Conservation (phyloP, 106 monocot genomes). For the Dendrobium chrysotoxum region DNA sequence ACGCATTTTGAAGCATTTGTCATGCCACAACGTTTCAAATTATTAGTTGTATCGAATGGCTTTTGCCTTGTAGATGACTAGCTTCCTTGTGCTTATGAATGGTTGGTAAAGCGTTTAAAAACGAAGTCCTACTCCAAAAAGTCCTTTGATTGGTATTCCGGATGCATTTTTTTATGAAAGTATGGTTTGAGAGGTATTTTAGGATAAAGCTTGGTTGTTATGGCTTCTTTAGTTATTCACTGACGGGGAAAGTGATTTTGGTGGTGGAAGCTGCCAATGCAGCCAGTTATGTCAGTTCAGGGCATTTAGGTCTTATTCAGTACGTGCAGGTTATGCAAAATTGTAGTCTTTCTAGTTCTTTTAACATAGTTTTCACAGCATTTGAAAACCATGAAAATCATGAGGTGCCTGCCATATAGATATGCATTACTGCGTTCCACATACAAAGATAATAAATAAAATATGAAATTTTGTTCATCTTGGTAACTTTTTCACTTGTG, state of each 20-base stretch:
- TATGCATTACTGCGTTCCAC: neutral
- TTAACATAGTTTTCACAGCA: neutral
- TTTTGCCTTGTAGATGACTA: too few relatives aligned
- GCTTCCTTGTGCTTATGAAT: too few relatives aligned
- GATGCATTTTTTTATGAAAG: neutral
- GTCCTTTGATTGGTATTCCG: neutral
- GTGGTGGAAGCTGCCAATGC: neutral
- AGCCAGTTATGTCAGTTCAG: neutral
- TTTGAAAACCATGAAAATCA: neutral
- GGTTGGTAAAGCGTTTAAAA: too few relatives aligned
- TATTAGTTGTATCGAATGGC: too few relatives aligned
- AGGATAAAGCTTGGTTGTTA: neutral
- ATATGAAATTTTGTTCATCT: neutral
- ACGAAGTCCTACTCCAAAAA: too few relatives aligned
- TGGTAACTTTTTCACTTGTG: neutral
- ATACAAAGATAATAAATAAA: neutral
- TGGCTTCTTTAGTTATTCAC: neutral
- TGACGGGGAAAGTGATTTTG: neutral
- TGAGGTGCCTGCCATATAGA: neutral
- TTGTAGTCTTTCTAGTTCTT: neutral
- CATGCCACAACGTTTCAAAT: too few relatives aligned
- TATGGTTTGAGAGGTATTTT: neutral
- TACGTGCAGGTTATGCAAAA: neutral
- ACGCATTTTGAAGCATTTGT: too few relatives aligned
- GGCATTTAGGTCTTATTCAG: too few relatives aligned